Evolutionary conservation across 352 stramenopile genomes (phyloP), one percentile per base, ranked within the genome.

Genomic region (Hyaloperonospora arabidopsidis): DNA sequence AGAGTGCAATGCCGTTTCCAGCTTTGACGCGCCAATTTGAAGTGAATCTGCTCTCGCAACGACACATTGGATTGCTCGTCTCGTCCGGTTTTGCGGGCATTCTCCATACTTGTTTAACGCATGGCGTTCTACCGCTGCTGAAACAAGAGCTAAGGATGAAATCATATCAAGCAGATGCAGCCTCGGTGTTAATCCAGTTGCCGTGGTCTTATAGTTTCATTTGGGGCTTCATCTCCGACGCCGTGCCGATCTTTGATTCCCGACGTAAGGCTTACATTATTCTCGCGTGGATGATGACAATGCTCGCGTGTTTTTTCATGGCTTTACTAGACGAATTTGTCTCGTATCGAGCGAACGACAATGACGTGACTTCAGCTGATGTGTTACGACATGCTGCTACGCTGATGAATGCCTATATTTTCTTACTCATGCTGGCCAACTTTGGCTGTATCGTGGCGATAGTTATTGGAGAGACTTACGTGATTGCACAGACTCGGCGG

Each of bases 231-330:
- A 47, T 81, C 36, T 84, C 77, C 1, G 77, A 87, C 53, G 52
- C 63, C 7, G 39, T 80, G 11, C 61, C 74, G 0, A 45, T 87
- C 32, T 47, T 81, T 13, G 70, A 67, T n/a, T 63, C 58, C 21
- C 54, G 74, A 35, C 65, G 77, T 8, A 85, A 85, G 51, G 23
- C 67, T 2, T 87, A 86, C 58, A 76, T 86, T 25, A 54, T 87
- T 2, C 25, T 65, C 15, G 77, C 65, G 5, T 86, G 77, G 77
- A 23, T 58, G 15, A 36, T 76, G n/a, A 59, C 70, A 5, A 44
- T 77, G 5, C 17, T 79, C 2, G 47, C 70, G 11, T 72, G 76
- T 32, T 87, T 87, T 41, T 57, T 48, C 1, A 73, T 87, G 23
- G 65, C 76, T 1, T 55, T 83, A 45, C 66, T 85, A 22, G 81